Base-by-base conservation (phyloP, 495 filamentous ascomycete genomes). In the Xylaria grammica region DNA sequence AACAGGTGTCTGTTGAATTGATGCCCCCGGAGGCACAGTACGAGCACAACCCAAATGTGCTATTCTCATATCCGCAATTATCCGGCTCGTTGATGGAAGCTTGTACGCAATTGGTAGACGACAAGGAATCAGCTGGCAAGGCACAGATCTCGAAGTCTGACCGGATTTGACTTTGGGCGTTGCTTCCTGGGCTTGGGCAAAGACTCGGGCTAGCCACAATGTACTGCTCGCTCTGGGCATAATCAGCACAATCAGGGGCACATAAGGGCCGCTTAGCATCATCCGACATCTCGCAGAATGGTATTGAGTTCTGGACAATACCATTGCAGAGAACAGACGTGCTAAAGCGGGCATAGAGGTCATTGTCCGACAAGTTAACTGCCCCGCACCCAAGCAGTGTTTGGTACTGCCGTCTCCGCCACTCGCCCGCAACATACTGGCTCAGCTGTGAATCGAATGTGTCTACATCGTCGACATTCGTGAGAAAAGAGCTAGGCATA, bases 1-100 rank as follows among this genome's bases (percentile, higher is more conserved):
- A 99, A 80, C 96, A 99, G 0, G 94, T 95, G 75, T 99, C 96
- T 54, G 92, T 98, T 17, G 92, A 88, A 76, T 97, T 97, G 42
- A 89, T 85, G 29, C 93, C 92, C 69, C 90, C 93, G 13, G 86
- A 80, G 29, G 83, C 83, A 75, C 96, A 99, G 70, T 93, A 97
- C 17, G 87, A 84, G 78, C 96, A 99, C 45, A 99, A 82, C 2
- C 94, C 93, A 65, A 90, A 78, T 0, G 92, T 85, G 75, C 96
- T 98, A 19, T 85, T 78, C 32, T 85, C 85, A 74, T 88, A 99
- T 46, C 96, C 96, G 77, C 96, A 99, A 69, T 98, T 89, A 36
- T 89, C 77, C 0, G 89, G 87, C 78, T 99, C 93, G 72, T 98
- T 99, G 30, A 80, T 73, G 32, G 85, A 83, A 58, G 88, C 96